Evolutionary conservation across 1,139 yeast genomes (phyloP).

Genomic region (Kurtzmaniella quercitrusa): DNA sequence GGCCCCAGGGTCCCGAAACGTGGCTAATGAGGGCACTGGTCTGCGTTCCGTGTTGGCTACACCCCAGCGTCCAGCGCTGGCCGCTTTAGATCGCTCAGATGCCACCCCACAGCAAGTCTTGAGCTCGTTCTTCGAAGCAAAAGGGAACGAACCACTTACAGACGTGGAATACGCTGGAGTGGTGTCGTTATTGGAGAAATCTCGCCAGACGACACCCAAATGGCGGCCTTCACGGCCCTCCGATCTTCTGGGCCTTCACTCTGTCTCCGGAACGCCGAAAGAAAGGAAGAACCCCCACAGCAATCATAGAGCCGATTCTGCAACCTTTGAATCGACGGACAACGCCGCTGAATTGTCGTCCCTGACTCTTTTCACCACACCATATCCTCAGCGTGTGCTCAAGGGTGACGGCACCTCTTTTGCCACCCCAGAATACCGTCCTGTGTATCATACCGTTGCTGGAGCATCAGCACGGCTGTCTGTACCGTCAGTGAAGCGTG

Average conservation of each 20-base stretch:
- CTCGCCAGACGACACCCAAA: conserved; percentile 11
- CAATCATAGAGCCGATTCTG: neutral
- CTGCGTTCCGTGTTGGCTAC: conserved; percentile 10
- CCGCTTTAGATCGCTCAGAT: neutral
- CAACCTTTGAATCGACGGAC: neutral
- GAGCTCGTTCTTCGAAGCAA: conserved; percentile 66
- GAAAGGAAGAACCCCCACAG: neutral
- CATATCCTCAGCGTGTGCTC: conserved; percentile 20
- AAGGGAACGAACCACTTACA: conserved; percentile 71
- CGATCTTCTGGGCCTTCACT: neutral
- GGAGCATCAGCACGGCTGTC: conserved; percentile 12
- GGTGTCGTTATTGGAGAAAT: conserved; percentile 44
- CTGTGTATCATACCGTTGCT: conserved; percentile 31
- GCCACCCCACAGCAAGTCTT: conserved; percentile 49
- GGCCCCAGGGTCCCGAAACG: neutral
- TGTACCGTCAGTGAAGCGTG: conserved; percentile 40
- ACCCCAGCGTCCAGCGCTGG: neutral
- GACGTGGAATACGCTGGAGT: conserved; percentile 87
- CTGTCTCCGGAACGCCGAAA: conserved; percentile 1
- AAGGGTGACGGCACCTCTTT: conserved; percentile 15
- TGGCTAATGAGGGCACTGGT: neutral
- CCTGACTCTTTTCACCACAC: conserved; percentile 13
- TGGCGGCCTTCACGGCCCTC: neutral
- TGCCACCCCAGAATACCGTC: conserved; percentile 39
- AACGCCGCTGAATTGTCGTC: conserved; percentile 3